Percentiles rank a stretch among this genome's conserved stretches.
These are phyloP conservation scores for Fusarium sp. DNA, from an alignment of 2,329 filamentous ascomycete species.

Conservation along the genomic window DNA sequence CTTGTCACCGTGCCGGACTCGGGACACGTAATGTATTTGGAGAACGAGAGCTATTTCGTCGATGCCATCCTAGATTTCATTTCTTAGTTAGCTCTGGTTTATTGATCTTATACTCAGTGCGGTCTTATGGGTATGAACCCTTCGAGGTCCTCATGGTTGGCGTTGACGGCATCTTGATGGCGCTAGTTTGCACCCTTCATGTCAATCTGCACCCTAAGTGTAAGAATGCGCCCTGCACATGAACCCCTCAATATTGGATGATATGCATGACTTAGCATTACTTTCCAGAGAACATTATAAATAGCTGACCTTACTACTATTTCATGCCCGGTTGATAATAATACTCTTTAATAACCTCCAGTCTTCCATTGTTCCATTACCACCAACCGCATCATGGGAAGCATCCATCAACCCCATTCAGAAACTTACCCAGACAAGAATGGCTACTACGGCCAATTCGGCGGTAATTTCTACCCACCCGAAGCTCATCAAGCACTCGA, in stretches of 20 bases:
- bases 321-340: rapidly evolving
- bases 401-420: neutral
- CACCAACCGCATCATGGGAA: neutral
- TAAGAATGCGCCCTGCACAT: neutral
- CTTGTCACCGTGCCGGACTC: neutral
- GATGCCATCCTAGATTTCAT: neutral
- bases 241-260: neutral
- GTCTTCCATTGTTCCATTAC: rapidly evolving
- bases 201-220: neutral
- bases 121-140: rapidly evolving
- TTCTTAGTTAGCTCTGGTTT: neutral
- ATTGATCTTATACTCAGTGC: rapidly evolving
- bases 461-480: neutral
- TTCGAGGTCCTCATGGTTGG: rapidly evolving
- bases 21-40: constrained; percentile 1
- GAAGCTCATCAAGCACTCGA: neutral
- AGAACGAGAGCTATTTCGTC: constrained; percentile 7
- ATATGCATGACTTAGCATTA: neutral
- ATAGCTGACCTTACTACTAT: too few species aligned
- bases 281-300: rapidly evolving
- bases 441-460: constrained; percentile 2
- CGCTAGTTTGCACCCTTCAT: constrained; percentile 7
- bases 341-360: rapidly evolving
- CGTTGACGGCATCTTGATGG: neutral
- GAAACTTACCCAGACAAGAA: neutral